These are phyloP conservation scores for Salvia splendens DNA, from an alignment of 257 asterid species.

Conservation along the genomic window DNA sequence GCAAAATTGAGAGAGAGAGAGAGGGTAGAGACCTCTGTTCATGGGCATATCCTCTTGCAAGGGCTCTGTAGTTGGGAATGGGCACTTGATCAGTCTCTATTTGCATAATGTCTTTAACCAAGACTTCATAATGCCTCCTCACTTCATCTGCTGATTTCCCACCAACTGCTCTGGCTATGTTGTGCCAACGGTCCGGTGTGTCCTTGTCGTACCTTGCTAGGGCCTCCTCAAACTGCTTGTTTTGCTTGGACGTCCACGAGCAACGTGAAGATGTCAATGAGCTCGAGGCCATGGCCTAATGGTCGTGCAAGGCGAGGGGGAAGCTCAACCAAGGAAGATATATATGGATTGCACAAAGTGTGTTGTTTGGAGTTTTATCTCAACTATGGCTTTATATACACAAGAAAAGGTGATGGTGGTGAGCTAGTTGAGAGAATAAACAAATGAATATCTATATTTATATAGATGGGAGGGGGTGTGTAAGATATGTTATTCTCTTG, in stretches of 20 bases:
- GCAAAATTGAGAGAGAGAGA: neutral
- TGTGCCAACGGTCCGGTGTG: constrained; percentile 57
- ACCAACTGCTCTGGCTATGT: constrained; percentile 50
- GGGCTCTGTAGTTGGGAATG: constrained; percentile 49
- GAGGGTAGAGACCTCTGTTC: constrained; percentile 40
- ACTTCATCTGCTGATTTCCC: constrained; percentile 59
- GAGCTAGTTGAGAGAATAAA: constrained; percentile 45
- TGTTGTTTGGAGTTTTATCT: constrained; percentile 34
- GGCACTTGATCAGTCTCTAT: constrained; percentile 58
- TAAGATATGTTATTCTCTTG: constrained; percentile 38
- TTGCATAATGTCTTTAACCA: constrained; percentile 50
- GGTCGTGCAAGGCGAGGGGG: constrained; percentile 14
- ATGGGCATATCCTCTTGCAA: constrained; percentile 34
- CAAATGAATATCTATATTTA: neutral
- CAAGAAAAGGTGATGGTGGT: constrained; percentile 35
- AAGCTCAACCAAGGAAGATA: neutral
- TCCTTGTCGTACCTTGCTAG: constrained; percentile 54
- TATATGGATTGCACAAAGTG: constrained; percentile 28
- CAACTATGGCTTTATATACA: constrained; percentile 44
- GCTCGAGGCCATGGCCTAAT: constrained; percentile 57
- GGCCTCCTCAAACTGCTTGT: constrained; percentile 64
- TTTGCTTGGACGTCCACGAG: constrained; percentile 53
- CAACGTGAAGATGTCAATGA: constrained; percentile 47
- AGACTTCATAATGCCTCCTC: constrained; percentile 48
- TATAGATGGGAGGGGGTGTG: neutral